These are phyloP conservation scores for Neofusicoccum laricinum DNA, from an alignment of 2,329 filamentous ascomycete genomes.

Conservation along the genomic window DNA sequence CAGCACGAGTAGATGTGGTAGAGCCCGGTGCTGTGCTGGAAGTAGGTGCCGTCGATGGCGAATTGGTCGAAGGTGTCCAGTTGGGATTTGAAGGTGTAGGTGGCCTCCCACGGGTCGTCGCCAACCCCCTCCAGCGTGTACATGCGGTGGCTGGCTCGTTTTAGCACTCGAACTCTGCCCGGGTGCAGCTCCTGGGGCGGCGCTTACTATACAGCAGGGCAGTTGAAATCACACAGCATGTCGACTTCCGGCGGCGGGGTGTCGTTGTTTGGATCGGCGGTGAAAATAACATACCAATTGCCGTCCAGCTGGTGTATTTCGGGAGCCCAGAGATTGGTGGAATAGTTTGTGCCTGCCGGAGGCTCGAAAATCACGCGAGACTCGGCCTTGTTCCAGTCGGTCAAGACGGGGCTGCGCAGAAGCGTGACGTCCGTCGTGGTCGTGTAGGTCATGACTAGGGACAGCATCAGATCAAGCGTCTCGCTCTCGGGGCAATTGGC, in stretches of 20 bases:
- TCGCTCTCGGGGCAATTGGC: too few species aligned
- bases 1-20: constrained; percentile 42
- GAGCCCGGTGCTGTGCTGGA: constrained; percentile 38
- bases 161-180: too few species aligned
- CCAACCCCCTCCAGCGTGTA: constrained; percentile 42
- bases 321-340: constrained; percentile 50
- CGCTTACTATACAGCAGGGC: constrained; percentile 44
- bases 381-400: constrained; percentile 46
- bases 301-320: constrained; percentile 48
- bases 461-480: constrained; percentile 20
- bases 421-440: constrained; percentile 45
- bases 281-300: constrained; percentile 54
- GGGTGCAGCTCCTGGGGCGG: too few species aligned
- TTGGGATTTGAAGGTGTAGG: constrained; percentile 45
- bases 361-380: constrained; percentile 43
- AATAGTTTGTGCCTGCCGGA: constrained; percentile 42
- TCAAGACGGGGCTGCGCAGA: constrained; percentile 40
- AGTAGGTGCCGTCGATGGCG: constrained; percentile 54
- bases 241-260: constrained; percentile 46
- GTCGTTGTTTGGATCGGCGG: constrained; percentile 48
- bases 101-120: constrained; percentile 45
- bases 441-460: constrained; percentile 48
- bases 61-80: constrained; percentile 53
- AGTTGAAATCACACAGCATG: constrained; percentile 48
- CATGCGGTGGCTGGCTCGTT: constrained; percentile 42